Evolutionary conservation across 1,139 yeast genomes (phyloP).

Genomic region (Meyerozyma athensensis): DNA sequence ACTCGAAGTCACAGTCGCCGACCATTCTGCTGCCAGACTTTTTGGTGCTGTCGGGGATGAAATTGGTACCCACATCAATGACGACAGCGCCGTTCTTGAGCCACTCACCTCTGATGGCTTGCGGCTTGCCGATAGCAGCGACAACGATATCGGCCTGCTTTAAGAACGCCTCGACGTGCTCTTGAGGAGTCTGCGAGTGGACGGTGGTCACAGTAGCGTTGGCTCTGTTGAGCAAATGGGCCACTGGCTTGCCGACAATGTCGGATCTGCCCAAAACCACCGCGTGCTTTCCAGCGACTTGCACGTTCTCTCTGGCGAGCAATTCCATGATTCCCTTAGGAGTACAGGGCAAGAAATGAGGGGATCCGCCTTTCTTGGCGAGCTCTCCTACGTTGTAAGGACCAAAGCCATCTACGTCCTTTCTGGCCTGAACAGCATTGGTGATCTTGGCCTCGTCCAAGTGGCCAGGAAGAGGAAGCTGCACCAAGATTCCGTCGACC

Average conservation of each 20-base stretch:
- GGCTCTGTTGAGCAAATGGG: slow-evolving; percentile 63
- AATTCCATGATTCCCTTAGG: slow-evolving; percentile 91
- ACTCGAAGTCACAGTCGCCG: slow-evolving; percentile 70
- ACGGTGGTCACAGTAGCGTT: slow-evolving; percentile 67
- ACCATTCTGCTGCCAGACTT: slow-evolving; percentile 65
- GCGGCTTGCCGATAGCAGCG: slow-evolving; percentile 73
- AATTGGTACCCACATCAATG: slow-evolving; percentile 78
- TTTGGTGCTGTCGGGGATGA: slow-evolving; percentile 54
- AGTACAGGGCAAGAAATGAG: slow-evolving; percentile 88
- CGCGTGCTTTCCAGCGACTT: slow-evolving; percentile 73
- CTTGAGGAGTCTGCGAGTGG: slow-evolving; percentile 52
- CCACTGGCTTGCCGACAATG: slow-evolving; percentile 78
- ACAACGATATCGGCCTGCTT: slow-evolving; percentile 65
- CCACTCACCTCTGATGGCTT: slow-evolving; percentile 69
- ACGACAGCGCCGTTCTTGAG: slow-evolving; percentile 65
- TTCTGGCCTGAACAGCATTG: slow-evolving; percentile 65
- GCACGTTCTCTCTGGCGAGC: slow-evolving; percentile 58
- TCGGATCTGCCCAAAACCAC: slow-evolving; percentile 92
- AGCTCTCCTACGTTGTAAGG: slow-evolving; percentile 88
- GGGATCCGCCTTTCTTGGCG: slow-evolving; percentile 83
- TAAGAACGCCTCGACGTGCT: slow-evolving; percentile 49
- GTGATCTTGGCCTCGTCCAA: slow-evolving; percentile 78
- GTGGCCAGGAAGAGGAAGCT: slow-evolving; percentile 83
- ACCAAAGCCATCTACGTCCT: slow-evolving; percentile 97
- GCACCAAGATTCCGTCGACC: slow-evolving; percentile 88